Evolutionary conservation across 805 yeast genomes (phyloP).

Genomic region (Candida nitratophila): DNA sequence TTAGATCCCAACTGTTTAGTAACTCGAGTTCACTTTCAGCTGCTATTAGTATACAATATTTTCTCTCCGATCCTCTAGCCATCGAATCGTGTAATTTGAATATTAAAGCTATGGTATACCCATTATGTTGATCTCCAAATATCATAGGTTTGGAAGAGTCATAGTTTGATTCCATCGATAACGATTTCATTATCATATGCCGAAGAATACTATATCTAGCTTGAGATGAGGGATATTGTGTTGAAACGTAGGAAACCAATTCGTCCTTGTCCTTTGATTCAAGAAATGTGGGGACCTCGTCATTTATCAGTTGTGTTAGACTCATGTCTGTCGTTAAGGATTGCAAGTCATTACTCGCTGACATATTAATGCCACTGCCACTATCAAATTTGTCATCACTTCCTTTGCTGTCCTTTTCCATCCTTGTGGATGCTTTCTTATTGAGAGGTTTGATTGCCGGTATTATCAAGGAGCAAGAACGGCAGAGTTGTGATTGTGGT

Average conservation of each 20-base stretch:
- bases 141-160: conserved; percentile 56
- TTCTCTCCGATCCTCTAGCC: conserved; percentile 70
- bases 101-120: conserved; percentile 51
- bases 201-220: conserved; percentile 46
- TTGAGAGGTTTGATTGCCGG: conserved; percentile 32
- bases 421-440: no score
- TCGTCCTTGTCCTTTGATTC: conserved; percentile 22
- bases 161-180: conserved; percentile 58
- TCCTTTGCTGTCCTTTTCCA: conserved; percentile 11
- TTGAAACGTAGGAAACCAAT: conserved; percentile 33
- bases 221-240: conserved; percentile 54
- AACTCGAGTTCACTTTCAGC: conserved; percentile 47
- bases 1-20: conserved; percentile 47
- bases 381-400: not conserved
- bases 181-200: conserved; percentile 53
- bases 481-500: conserved; percentile 34
- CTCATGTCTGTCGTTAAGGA: not conserved
- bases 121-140: conserved; percentile 55
- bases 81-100: conserved; percentile 57
- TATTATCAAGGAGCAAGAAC: conserved; percentile 50
- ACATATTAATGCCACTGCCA: conserved; percentile 3
- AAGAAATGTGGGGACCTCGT: conserved; percentile 9
- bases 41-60: conserved; percentile 54
- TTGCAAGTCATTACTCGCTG: not conserved
- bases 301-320: not conserved